Conservation (phyloP, 1,284 basidiomycete genomes). For the Ganoderma leucocontextum region DNA sequence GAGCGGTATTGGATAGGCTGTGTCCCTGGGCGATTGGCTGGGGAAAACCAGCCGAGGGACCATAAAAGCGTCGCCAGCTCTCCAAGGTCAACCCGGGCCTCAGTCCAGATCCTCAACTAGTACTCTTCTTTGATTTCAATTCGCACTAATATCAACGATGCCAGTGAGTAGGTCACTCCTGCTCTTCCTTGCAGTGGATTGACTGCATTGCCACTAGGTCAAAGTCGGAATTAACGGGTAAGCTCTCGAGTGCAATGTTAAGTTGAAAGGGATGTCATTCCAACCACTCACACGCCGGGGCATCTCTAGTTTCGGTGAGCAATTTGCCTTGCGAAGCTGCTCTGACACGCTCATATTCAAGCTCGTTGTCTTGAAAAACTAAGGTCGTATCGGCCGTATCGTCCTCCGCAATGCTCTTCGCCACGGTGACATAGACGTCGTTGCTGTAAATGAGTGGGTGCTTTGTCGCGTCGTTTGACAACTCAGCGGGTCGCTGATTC, state of each 20-base stretch:
- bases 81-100: not conserved
- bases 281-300: slow-evolving; percentile 30
- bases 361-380: not conserved
- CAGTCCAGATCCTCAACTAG: not conserved
- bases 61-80: not conserved
- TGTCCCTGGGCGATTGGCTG: too few species aligned
- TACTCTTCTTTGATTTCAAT: not conserved
- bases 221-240: slow-evolving; percentile 96
- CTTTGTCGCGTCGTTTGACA: not conserved
- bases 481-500: not conserved
- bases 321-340: not conserved
- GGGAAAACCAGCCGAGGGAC: not conserved
- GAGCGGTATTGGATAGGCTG: too few species aligned
- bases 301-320: slow-evolving; percentile 71
- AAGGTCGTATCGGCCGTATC: slow-evolving; percentile 96
- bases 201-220: slow-evolving; percentile 49
- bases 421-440: slow-evolving; percentile 80
- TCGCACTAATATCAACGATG: not conserved
- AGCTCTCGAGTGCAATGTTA: slow-evolving; percentile 11
- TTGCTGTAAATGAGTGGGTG: slow-evolving; percentile 90
- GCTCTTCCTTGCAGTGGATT: not conserved
- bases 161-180: not conserved
- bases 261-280: slow-evolving; percentile 15
- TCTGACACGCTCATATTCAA: not conserved
- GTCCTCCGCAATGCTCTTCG: slow-evolving; percentile 95